Evolutionary conservation across 805 yeast species (phyloP), one percentile per base, ranked within the genome.

Genomic region (Schizosaccharomyces osmophilus): DNA sequence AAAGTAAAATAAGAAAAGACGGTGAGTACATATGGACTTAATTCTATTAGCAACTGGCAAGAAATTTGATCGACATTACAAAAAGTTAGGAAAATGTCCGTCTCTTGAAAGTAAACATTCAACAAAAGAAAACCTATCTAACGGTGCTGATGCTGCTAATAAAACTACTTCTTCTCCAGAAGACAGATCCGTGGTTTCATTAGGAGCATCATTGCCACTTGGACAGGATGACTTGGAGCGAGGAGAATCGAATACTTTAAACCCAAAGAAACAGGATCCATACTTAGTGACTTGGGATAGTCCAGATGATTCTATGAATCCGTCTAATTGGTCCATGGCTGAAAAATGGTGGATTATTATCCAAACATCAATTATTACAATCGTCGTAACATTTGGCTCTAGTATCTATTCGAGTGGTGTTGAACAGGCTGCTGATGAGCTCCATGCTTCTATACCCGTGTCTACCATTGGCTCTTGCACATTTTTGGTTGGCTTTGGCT

Each of bases 401-500:
- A 41, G 60, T 41, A 36, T 36, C 22, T 39, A 39, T 57, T 57
- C 60, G 43, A 26, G 48, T 11, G 60, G 42, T 6, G 45, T 41
- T 19, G 31, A 19, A 5, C 45, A 41, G 11, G 31, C 36, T 22
- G 42, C 31, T 22, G 5, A 62, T 0, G 68, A 73, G 63, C 78
- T 83, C 69, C 73, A 74, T n/a, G 75, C 78, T 13, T 79, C 82
- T 11, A 78, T 81, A 69, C 82, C 82, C 51, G 73, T 84, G 63
- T 82, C 79, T 13, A 68, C 85, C 41, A 72, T 85, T 1, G 93
- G 93, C 11, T 61, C 73, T 78, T 64, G 63, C 41, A 31, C 80
- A 32, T 71, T 82, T 31, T 80, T 84, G 45, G 80, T 84, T 62
- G 90, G 85, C 0, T 74, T 80, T 68, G 81, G 82, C 1, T 79